Conservation (phyloP, 192 early-diverging fungal genomes). For the Hyaloraphidium curvatum region DNA sequence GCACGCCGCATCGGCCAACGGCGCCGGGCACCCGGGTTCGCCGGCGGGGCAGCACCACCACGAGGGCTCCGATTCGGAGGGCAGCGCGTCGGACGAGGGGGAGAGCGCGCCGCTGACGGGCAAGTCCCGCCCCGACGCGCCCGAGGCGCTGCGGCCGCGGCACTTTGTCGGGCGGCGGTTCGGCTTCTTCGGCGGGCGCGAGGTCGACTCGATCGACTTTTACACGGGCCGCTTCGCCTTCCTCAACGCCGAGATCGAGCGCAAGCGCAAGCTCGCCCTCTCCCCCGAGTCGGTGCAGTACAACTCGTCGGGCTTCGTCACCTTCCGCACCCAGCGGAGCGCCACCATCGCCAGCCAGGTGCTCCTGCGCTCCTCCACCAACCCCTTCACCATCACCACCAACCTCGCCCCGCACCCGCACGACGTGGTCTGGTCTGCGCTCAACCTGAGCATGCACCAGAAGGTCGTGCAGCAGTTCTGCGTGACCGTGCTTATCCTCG, state of each 20-base stretch:
- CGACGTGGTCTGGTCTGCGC: conserved; percentile 20
- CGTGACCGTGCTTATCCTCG: not conserved
- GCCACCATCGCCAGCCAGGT: conserved; percentile 9
- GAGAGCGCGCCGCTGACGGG: too few relatives aligned
- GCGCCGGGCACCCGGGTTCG: too few relatives aligned
- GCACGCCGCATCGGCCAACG: too few relatives aligned
- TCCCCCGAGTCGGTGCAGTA: not conserved
- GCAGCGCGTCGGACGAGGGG: too few relatives aligned
- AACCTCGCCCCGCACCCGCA: conserved; percentile 19
- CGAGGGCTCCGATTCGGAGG: too few relatives aligned
- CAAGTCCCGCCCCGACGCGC: not conserved
- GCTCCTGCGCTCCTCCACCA: conserved; percentile 9
- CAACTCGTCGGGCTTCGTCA: conserved; percentile 20
- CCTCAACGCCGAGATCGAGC: not conserved
- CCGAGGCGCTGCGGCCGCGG: not conserved
- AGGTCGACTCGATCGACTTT: not conserved
- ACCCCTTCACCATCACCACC: conserved; percentile 15
- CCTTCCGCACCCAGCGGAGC: conserved; percentile 20
- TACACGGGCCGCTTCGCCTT: not conserved
- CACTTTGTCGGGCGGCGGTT: not conserved
- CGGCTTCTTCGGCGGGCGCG: not conserved
- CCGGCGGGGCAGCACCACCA: too few relatives aligned
- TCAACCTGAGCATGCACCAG: not conserved
- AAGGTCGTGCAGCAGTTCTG: not conserved
- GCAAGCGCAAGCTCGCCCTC: not conserved